Percentiles rank a stretch among this genome's conserved stretches.
Conservation (phyloP, 1,284 basidiomycete genomes). For the Ceratobasidium sp. region DNA sequence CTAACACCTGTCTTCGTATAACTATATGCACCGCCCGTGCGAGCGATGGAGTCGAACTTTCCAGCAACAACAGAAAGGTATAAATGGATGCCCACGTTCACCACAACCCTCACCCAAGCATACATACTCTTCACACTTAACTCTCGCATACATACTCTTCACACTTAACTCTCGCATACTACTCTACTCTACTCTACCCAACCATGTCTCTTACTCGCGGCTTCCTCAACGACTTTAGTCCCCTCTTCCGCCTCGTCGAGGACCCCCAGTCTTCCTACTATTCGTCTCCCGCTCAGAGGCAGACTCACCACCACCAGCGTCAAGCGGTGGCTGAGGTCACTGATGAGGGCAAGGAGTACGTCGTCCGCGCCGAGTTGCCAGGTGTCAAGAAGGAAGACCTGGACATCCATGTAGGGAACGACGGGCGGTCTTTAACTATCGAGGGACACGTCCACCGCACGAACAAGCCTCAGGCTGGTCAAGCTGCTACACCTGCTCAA, state of each 20-base stretch:
- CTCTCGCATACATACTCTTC: too few species aligned
- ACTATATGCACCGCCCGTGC: not conserved
- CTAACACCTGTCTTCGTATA: not conserved
- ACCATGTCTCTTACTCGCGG: slow-evolving; percentile 47
- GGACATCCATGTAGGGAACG: slow-evolving; percentile 48
- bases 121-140: slow-evolving; percentile 8
- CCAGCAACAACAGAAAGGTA: slow-evolving; percentile 4
- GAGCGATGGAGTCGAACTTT: slow-evolving; percentile 22
- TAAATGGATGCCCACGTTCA: not conserved
- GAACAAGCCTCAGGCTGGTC: slow-evolving; percentile 2
- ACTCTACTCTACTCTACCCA: slow-evolving; percentile 29
- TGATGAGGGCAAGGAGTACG: slow-evolving; percentile 47
- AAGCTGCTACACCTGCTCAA: not conserved
- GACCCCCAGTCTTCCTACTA: slow-evolving; percentile 33
- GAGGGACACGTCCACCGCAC: slow-evolving; percentile 44
- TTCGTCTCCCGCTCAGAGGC: slow-evolving; percentile 13
- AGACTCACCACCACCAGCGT: slow-evolving; percentile 18
- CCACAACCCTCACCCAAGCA: slow-evolving; percentile 11
- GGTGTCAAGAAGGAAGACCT: slow-evolving; percentile 49
- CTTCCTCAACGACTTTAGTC: slow-evolving; percentile 45
- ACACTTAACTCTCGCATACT: too few species aligned
- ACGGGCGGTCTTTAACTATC: slow-evolving; percentile 47
- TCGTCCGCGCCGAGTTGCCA: slow-evolving; percentile 49
- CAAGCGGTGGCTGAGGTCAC: slow-evolving; percentile 45
- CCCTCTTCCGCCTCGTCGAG: slow-evolving; percentile 47